Evolutionary conservation across 1,139 yeast genomes (phyloP), one percentile per base, ranked within the genome.

Genomic region (Geotrichum restrictum): DNA sequence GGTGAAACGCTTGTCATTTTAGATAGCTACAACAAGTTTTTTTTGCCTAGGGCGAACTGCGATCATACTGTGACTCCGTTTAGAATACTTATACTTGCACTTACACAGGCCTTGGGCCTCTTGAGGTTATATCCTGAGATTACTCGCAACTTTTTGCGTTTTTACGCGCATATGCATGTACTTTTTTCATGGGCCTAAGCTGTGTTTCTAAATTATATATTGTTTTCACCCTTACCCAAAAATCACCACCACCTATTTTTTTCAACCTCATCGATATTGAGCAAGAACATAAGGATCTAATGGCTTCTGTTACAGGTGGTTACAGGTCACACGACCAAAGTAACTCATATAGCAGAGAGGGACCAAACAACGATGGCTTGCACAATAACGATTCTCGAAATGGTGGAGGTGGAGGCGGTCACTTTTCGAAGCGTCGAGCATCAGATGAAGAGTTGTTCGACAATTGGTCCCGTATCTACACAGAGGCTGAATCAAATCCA

Each of bases 401-500:
- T 14, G 41, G 49, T 5, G 42, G 38, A 27, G 42, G 42, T 18
- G 40, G 37, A n/a, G 18, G 16, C 18, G 38, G 51, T 14, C 45
- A 48, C 21, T 39, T 13, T 45, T 24, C 38, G 34, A 49, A 44
- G 34, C 45, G 48, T 5, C 34, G 48, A 13, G 37, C 7, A 14
- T 34, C 52, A 8, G 34, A 49, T 32, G 45, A 43, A 29, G 39
- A 49, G 33, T 34, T 44, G 4, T 49, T 43, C 29, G 47, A 49
- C 36, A 53, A 56, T 13, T 63, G 67, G 67, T 52, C 60, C n/a
- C 40, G 41, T 27, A 41, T 56, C 5, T 60, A 60, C 46, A 65
- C 52, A 69, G 72, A 48, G 48, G 38, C 64, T 21, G 59, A 58
- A 47, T 38, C 38, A 16, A 42, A 48, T 19, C 60, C 83, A 0